phyloP scores from a whole-genome alignment of 2,329 filamentous ascomycete species.

The Colletotrichum sidae region DNA sequence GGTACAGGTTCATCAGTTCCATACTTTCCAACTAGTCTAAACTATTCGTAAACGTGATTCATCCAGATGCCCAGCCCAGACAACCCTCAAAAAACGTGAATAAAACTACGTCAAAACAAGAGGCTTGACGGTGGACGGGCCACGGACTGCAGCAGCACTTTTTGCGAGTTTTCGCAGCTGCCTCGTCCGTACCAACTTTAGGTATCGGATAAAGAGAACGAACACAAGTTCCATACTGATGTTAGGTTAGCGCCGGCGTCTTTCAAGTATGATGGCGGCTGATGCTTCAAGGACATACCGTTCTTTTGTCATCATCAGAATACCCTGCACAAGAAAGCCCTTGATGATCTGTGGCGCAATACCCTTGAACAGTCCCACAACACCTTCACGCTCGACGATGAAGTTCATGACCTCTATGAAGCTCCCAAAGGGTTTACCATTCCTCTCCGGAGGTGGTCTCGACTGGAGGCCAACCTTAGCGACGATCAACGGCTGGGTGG shows the following conservation, averaged over 20 bases:
- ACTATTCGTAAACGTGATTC: too few relatives aligned
- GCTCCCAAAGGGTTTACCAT: slow-evolving; percentile 92
- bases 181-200: slow-evolving; percentile 76
- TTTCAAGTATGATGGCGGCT: not conserved
- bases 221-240: slow-evolving; percentile 87
- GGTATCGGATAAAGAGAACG: slow-evolving; percentile 84
- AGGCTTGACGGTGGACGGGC: slow-evolving; percentile 16
- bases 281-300: slow-evolving; percentile 64
- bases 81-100: too few relatives aligned
- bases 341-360: slow-evolving; percentile 95
- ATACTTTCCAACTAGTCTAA: too few relatives aligned
- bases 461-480: slow-evolving; percentile 98
- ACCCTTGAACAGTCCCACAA: slow-evolving; percentile 91
- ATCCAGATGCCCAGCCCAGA: too few relatives aligned
- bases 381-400: slow-evolving; percentile 89
- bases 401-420: slow-evolving; percentile 96
- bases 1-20: too few relatives aligned
- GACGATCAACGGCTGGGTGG: slow-evolving; percentile 94
- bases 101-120: not conserved
- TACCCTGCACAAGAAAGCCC: slow-evolving; percentile 91
- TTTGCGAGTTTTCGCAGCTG: slow-evolving; percentile 76
- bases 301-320: slow-evolving; percentile 99
- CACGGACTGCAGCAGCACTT: slow-evolving; percentile 62
- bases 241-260: slow-evolving; percentile 13
- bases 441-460: slow-evolving; percentile 83